Evolutionary conservation across 2,329 filamentous ascomycete species (phyloP).

Genomic region (Verticillium klebahnii): DNA sequence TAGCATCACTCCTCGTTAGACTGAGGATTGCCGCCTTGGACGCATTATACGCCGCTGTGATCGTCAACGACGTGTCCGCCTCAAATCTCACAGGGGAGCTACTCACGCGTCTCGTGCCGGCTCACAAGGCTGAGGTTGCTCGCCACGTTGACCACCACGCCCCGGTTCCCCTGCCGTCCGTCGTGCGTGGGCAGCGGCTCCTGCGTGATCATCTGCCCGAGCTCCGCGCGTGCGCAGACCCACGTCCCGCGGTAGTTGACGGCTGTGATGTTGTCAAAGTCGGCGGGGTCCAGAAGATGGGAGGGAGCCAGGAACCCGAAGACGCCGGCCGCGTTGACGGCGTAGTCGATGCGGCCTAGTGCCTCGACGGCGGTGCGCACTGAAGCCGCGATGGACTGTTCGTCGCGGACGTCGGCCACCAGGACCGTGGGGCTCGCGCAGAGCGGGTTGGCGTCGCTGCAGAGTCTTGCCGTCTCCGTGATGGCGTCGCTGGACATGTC

Average conservation of each 20-base stretch:
- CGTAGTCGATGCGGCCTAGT: constrained; percentile 40
- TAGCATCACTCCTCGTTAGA: constrained; percentile 42
- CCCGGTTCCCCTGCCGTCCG: constrained; percentile 32
- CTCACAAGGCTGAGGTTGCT: constrained; percentile 37
- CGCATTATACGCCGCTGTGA: constrained; percentile 37
- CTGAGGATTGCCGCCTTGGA: constrained; percentile 40
- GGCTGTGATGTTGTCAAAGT: constrained; percentile 37
- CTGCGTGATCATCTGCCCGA: constrained; percentile 37
- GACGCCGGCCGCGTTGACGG: constrained; percentile 34
- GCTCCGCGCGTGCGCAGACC: constrained; percentile 36
- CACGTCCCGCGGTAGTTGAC: constrained; percentile 40
- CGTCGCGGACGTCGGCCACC: constrained; percentile 28
- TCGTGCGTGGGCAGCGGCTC: constrained; percentile 36
- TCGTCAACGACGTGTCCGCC: background rate
- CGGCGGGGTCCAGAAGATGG: constrained; percentile 24
- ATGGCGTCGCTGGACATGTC: constrained; percentile 29
- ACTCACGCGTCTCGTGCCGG: constrained; percentile 33
- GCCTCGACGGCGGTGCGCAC: constrained; percentile 24
- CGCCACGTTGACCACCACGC: constrained; percentile 40
- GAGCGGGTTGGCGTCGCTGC: constrained; percentile 20
- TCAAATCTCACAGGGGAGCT: too few relatives aligned
- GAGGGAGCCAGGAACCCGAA: constrained; percentile 30
- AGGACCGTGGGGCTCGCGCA: constrained; percentile 18
- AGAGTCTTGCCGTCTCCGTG: constrained; percentile 24
- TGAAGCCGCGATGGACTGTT: constrained; percentile 25